Base-by-base conservation (phyloP, 768 basidiomycete species). In the Calocera cornea region DNA sequence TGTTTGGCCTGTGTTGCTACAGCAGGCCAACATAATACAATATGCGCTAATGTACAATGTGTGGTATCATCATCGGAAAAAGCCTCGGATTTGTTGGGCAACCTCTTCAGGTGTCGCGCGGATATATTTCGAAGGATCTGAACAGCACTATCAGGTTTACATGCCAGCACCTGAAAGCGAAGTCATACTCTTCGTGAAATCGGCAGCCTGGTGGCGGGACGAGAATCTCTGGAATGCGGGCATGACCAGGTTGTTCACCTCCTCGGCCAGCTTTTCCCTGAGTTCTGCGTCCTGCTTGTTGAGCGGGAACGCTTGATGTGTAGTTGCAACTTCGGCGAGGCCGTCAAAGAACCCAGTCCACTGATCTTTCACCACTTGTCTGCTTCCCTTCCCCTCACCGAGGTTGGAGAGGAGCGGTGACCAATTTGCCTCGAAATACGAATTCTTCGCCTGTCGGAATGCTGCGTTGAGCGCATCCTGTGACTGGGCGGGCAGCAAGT, bases 361-460 rank as follows among this genome's bases (percentile, higher is more conserved):
- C 76, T 87, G 90, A 77, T 92, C 90, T 77, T 92, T 92, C 17
- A 84, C 84, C 1, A 84, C 84, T 1, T 82, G 80, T 76, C 84
- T 84, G 31, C 81, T 81, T 7, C 75, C 78, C 71, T 83, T 83
- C 72, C 85, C 78, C 78, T 83, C 74, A 76, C 80, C 76, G 66
- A 84, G 76, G 22, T 82, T 71, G 67, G 89, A 87, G 79, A 92
- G 84, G 64, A 92, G 77, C 12, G 88, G 87, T 7, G 86, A 85
- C 75, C 88, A 91, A 76, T 90, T 92, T 27, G 87, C 80, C 69
- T 92, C 90, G 68, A 90, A 90, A 76, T 93, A 93, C 2, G 81
- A 87, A 10, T 90, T 88, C 75, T 91, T 91, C 47, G 90, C 87
- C 0, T 86, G 90, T 40, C 90, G 85, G 78, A 86, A 89, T 68